phyloP scores from a whole-genome alignment of 2,329 filamentous ascomycete genomes.

The Colletotrichum filicis region DNA sequence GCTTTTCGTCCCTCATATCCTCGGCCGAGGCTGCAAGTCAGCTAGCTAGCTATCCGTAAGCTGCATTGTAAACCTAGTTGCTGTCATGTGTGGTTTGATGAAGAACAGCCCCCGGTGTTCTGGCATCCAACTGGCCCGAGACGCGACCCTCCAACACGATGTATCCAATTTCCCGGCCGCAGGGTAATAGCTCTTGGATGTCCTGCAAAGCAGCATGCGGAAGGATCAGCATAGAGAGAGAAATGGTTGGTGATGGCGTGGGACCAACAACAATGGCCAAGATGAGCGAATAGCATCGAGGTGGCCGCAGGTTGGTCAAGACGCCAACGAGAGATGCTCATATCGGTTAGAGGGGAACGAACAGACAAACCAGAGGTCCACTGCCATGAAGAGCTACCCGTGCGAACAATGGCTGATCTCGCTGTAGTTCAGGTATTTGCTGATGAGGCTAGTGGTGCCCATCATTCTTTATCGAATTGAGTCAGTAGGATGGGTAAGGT shows the following conservation, averaged over 20 bases:
- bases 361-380: neutral
- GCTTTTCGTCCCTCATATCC: neutral
- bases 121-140: constrained; percentile 14
- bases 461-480: neutral
- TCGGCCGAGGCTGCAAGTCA: neutral
- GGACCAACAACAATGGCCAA: neutral
- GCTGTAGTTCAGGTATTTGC: neutral
- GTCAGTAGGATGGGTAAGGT: neutral
- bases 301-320: neutral
- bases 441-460: neutral
- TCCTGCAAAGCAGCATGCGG: constrained; percentile 10
- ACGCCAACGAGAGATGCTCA: neutral
- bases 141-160: constrained; percentile 22
- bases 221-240: neutral
- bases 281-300: neutral
- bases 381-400: neutral
- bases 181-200: constrained; percentile 16
- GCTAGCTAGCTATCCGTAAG: constrained; percentile 1
- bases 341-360: constrained; percentile 13
- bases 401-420: neutral
- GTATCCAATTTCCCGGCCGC: constrained; percentile 26
- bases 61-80: neutral
- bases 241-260: neutral
- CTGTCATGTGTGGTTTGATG: constrained; percentile 29
- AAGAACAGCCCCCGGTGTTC: constrained; percentile 12